These are phyloP conservation scores for Protomyces inundatus DNA, from an alignment of 1,139 yeast species.

Conservation along the genomic window DNA sequence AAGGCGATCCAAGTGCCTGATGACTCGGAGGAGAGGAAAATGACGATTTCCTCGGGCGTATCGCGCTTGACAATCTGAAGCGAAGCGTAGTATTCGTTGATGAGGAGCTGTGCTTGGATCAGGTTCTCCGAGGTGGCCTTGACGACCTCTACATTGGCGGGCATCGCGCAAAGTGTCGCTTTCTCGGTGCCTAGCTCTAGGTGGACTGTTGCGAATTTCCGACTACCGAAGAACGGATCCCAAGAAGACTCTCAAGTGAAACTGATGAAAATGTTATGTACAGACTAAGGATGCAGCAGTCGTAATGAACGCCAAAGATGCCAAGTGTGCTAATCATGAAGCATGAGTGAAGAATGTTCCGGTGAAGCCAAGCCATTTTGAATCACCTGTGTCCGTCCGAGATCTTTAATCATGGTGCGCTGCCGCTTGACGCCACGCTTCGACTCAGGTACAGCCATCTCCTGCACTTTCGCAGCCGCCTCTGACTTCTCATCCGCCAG, in stretches of 20 bases:
- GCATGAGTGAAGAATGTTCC: neutral
- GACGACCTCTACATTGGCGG: neutral
- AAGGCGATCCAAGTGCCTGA: conserved; percentile 5
- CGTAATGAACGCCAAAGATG: no score
- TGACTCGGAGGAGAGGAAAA: neutral
- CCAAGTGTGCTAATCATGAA: neutral
- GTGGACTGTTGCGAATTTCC: no score
- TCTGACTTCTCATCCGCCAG: neutral
- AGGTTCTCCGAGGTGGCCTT: neutral
- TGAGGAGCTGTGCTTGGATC: neutral
- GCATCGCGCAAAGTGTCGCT: neutral
- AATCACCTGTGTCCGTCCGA: conserved; percentile 1
- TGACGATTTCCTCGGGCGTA: conserved; percentile 4
- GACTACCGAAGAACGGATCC: no score
- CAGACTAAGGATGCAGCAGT: no score
- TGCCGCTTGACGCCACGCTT: conserved; percentile 12
- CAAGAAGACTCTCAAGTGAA: no score
- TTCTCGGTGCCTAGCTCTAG: no score
- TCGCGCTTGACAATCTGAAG: conserved; percentile 12
- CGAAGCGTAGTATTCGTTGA: conserved; percentile 15
- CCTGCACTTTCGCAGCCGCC: neutral
- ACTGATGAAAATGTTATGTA: no score
- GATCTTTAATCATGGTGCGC: conserved; percentile 12
- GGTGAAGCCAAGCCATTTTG: neutral
- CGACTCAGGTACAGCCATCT: neutral